Percentiles rank a stretch among this genome's conserved stretches.
These are phyloP conservation scores for Daldinia grandis DNA, from an alignment of 495 filamentous ascomycete species.

Conservation along the genomic window DNA sequence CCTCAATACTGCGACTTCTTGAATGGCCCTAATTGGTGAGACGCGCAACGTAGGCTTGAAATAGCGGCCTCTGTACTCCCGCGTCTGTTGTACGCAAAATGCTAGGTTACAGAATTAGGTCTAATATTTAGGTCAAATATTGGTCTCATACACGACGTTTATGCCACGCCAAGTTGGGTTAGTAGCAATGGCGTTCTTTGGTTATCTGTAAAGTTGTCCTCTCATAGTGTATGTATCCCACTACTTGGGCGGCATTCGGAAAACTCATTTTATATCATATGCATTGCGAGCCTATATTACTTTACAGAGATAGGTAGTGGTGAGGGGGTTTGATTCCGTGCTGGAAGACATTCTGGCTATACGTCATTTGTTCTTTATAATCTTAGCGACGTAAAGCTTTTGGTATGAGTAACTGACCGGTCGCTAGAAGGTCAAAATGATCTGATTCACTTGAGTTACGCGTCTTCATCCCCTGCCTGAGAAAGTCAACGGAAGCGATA, in stretches of 20 bases:
- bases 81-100: constrained; percentile 3
- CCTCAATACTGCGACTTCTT: constrained; percentile 9
- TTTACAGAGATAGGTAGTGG: background rate
- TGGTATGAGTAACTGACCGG: background rate
- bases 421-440: background rate
- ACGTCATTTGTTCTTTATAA: background rate
- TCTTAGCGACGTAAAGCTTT: background rate
- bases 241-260: background rate
- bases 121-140: background rate
- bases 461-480: background rate
- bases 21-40: background rate
- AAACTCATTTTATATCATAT: background rate
- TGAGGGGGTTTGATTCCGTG: background rate
- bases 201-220: background rate
- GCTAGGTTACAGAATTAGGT: constrained; percentile 1
- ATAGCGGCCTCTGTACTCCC: constrained; percentile 13
- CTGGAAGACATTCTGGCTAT: background rate
- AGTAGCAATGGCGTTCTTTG: constrained; percentile 4
- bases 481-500: background rate
- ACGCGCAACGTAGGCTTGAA: constrained; percentile 17
- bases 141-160: background rate
- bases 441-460: background rate
- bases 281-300: background rate
- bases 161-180: constrained; percentile 8
- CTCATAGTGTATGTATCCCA: background rate